These are phyloP conservation scores for Coemansia sp. DNA, from an alignment of 192 early-diverging fungal species.

Conservation along the genomic window DNA sequence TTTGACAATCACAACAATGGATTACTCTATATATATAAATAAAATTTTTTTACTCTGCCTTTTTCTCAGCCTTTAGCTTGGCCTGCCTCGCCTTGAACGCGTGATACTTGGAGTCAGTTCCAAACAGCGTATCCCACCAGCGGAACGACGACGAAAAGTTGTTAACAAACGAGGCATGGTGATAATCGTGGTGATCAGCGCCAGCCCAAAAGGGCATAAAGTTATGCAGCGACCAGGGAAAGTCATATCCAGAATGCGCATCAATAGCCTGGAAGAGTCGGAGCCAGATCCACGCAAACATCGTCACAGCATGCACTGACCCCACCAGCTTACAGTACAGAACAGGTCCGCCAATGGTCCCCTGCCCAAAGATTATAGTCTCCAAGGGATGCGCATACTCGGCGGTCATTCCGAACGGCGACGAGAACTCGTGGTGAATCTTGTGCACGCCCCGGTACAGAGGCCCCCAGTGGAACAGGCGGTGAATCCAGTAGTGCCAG, in stretches of 20 bases:
- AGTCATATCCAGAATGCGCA: constrained; percentile 93
- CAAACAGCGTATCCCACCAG: constrained; percentile 88
- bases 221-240: constrained; percentile 91
- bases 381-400: constrained; percentile 92
- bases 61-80: constrained; percentile 18
- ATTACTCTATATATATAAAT: no score
- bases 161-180: constrained; percentile 81
- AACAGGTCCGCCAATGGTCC: constrained; percentile 81
- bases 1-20: background rate
- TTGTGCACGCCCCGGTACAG: constrained; percentile 95
- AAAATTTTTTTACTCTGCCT: background rate
- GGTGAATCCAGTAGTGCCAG: constrained; percentile 93
- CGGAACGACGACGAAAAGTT: constrained; percentile 86
- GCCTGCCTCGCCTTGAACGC: constrained; percentile 55
- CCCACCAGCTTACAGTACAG: constrained; percentile 66
- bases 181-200: constrained; percentile 92
- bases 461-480: constrained; percentile 82
- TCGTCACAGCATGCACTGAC: constrained; percentile 82
- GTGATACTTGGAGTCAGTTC: constrained; percentile 80
- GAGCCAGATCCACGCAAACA: constrained; percentile 82
- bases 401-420: constrained; percentile 86
- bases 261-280: constrained; percentile 84
- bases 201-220: constrained; percentile 89
- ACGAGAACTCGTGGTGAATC: constrained; percentile 89
- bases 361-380: constrained; percentile 81